Percentiles rank a stretch among this genome's conserved stretches.
Evolutionary conservation across 2,329 filamentous ascomycete species (phyloP).

Genomic region (Ceratocystis papillata): DNA sequence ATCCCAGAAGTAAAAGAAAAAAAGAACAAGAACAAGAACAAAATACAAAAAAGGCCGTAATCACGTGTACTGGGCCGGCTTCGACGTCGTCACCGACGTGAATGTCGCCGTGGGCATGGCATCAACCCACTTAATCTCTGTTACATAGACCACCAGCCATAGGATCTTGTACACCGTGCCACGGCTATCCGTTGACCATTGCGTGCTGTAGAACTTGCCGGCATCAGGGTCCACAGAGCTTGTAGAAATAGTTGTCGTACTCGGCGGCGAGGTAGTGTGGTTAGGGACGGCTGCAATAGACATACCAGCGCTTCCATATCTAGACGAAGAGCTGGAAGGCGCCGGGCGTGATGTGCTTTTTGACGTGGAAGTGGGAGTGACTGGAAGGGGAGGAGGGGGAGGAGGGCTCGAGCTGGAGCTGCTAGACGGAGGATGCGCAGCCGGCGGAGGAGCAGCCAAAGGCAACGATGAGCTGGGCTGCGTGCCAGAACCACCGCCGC

Average conservation of each 20-base stretch:
- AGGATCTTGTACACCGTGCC: conserved; percentile 45
- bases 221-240: conserved; percentile 32
- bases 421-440: not conserved
- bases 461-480: not conserved
- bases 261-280: conserved; percentile 13
- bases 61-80: not conserved
- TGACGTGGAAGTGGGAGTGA: not conserved
- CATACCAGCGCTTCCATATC: not conserved
- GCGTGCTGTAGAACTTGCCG: conserved; percentile 37
- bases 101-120: conserved; percentile 23
- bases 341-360: not conserved
- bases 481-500: not conserved
- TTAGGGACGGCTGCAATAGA: not conserved
- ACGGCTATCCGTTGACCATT: conserved; percentile 40
- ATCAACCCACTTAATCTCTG: conserved; percentile 39
- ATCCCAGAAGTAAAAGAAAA: conserved; percentile 5
- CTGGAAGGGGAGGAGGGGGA: conserved; percentile 17
- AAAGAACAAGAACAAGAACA: conserved; percentile 1
- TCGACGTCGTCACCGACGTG: not conserved
- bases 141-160: conserved; percentile 46
- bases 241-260: conserved; percentile 24
- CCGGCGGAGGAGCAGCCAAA: not conserved
- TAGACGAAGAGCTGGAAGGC: conserved; percentile 14
- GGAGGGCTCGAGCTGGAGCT: conserved; percentile 1
- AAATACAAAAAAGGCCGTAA: not conserved